Base-by-base conservation (phyloP, 495 filamentous ascomycete genomes). In the Podospora appendiculata region DNA sequence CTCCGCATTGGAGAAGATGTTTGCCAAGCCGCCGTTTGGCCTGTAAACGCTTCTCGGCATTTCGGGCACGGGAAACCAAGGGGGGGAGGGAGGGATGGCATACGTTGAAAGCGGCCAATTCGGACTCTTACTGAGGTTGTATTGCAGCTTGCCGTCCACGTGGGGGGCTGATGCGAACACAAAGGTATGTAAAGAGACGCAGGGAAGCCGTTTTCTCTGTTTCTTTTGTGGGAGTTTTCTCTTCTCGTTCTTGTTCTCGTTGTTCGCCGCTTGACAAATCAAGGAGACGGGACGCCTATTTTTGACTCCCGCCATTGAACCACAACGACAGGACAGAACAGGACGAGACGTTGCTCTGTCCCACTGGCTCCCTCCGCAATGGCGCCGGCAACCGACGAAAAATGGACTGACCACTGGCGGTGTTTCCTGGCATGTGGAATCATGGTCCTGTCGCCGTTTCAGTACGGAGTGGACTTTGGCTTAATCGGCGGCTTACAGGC, bases 401-500 rank as follows among this genome's bases (percentile, higher is more conserved):
- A 41, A 47, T 64, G 62, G 62, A 68, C 59, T 25, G 64, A 62
- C 52, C 71, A 74, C 51, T 68, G 68, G 67, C 67, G 62, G 52
- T 66, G 63, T 16, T 62, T 74, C 51, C 13, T 67, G n/a, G 71
- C 70, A 45, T 74, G 70, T 58, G 71, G 65, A 48, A 69, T 73
- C 19, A 73, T 74, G 56, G 74, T 71, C 40, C 75, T 77, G 50
- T 73, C 61, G 42, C 77, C 80, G 0, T 85, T 85, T 56, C 80
- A 83, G 58, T 85, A 83, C 70, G 79, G 80, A 9, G 60, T 83
- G 43, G 80, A 85, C 52, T 84, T 82, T 57, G 79, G 78, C 12
- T 66, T 82, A 47, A 79, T 84, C 45, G 79, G 78, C 9, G 79
- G 80, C 51, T 65, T 84, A 13, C 80, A 83, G 56, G 80, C 79